Base-by-base conservation (phyloP, 2,329 filamentous ascomycete species). In the Exophiala calicioides region DNA sequence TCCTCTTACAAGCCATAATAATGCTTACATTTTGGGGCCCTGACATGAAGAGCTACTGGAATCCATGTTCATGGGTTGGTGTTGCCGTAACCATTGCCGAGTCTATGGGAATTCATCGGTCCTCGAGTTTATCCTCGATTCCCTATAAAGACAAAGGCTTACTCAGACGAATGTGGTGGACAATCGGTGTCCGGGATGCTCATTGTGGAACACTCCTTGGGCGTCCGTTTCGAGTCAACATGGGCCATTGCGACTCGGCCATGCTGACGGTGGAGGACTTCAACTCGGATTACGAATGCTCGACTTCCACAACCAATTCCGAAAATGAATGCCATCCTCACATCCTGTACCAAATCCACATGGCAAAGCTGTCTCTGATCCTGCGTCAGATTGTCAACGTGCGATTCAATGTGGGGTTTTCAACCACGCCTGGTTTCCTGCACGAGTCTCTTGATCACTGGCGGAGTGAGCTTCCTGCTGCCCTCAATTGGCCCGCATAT, bases 1-100 rank as follows among this genome's bases (percentile, higher is more conserved):
- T 52, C 13, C 52, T 55, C 2, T 53, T 62, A 2, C 59, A 61
- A 33, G 49, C 58, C 2, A 59, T 60, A 1, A 53, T 58, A 19
- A 58, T 63, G 6, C 44, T 62, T 21, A 54, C 56, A 8, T 54
- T 60, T 39, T 63, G 60, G 60, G 59, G 58, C 8, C 55, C 60
- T 21, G 58, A 62, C 15, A 59, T 58, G 30, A 61, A 62, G 46
- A 58, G 60, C 32, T 52, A 58, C 26, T 63, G 60, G 59, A 58
- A 63, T 39, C 49, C 49, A 2, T 52, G 44, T 31, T 52, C 49
- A 1, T 63, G 61, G 61, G 31, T 59, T 12, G 60, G 60, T 4
- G 49, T 60, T 15, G 57, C 59, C 7, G 50, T 50, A 2, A 58
- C 57, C 16, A 57, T 62, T 36, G 61, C 60, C 19, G 60, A 59